Evolutionary conservation across 768 basidiomycete species (phyloP), one percentile per base, ranked within the genome.

Genomic region (Collybia sp.): DNA sequence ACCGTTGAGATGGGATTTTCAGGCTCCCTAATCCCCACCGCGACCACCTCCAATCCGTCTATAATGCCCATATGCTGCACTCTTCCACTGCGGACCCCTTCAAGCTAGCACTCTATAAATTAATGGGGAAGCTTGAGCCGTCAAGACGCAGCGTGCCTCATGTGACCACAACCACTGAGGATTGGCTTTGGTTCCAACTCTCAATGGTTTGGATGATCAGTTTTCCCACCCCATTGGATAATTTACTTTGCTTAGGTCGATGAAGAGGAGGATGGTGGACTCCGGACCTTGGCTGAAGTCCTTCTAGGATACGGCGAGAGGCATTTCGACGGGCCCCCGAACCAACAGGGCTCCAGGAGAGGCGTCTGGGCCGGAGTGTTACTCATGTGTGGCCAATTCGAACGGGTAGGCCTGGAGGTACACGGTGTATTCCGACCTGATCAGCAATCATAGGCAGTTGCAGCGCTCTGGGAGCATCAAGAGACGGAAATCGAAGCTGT

Each of bases 171-270:
- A 94, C 93, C 1, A 93, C 91, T 2, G 96, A 97, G 61, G 96
- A 99, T 64, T 99, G 95, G 95, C 71, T 97, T 31, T 99, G 95
- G 95, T 85, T 94, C 72, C 94, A 99, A 67, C 76, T 98, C 12
- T 76, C 85, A 1, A 87, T 97, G 80, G 88, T 83, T 40, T 25
- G 69, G 52, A 32, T 45, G 31, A 36, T 18, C 5, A n/a, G 20
- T 48, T 35, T 44, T 16, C 30, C 13, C 0, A 12, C 33, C 46
- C 20, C 34, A 5, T 30, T 31, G 10, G 13, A 25, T 35, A 20
- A 31, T 40, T 17, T 42, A 12, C 56, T 30, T 40, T 4, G 46
- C 43, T 13, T 50, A 87, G 85, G 76, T 88, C 16, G 88, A 91
- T 49, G 88, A 91, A 58, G 85, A 90, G 25, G 88, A 90, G 53